Base-by-base conservation (phyloP, 352 stramenopile species). In the Blastocystis sp. region DNA sequence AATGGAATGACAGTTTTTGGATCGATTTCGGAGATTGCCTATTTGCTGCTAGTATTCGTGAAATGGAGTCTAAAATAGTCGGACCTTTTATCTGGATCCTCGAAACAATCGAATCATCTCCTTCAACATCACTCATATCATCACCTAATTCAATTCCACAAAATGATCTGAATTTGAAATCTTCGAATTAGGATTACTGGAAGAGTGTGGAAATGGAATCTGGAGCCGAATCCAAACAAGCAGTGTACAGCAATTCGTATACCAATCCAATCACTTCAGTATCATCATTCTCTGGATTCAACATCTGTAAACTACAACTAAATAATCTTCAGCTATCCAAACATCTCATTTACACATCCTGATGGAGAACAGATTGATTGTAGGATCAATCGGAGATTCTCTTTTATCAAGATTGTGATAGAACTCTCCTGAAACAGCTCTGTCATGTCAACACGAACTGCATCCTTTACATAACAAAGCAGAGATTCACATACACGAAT, bases 371-470 rank as follows among this genome's bases (percentile, higher is more conserved):
- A 83, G 35, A 83, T 37, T 7, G n/a, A 21, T 11, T 51, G 29
- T 1, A 83, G 49, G 35, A 83, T 83, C 24, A 51, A 46, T 24
- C 58, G 71, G 35, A 83, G 37, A 32, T 83, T 83, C 21, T 63
- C 71, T 6, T 63, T 29, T 14, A 83, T 66, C 35, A 66, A 19
- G n/a, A 46, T 12, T 7, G 46, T 43, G 3, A 83, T 42, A 11
- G 35, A 27, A 3, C n/a, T 83, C 29, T 83, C 51, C 19, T 58
- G 43, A 49, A 59, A 63, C 29, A 83, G 27, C n/a, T 59, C 52
- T 37, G 51, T 43, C 11, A 83, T 83, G n/a, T 83, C 71, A 11
- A 54, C 42, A 51, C 42, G 58, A 16, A 83, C 71, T 0, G 46
- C 71, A 42, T 83, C 71, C 71, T 83, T 37, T 16, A n/a, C 21